These are phyloP conservation scores for Trichoderma koningiopsis DNA, from an alignment of 2,329 filamentous ascomycete genomes.

Conservation along the genomic window DNA sequence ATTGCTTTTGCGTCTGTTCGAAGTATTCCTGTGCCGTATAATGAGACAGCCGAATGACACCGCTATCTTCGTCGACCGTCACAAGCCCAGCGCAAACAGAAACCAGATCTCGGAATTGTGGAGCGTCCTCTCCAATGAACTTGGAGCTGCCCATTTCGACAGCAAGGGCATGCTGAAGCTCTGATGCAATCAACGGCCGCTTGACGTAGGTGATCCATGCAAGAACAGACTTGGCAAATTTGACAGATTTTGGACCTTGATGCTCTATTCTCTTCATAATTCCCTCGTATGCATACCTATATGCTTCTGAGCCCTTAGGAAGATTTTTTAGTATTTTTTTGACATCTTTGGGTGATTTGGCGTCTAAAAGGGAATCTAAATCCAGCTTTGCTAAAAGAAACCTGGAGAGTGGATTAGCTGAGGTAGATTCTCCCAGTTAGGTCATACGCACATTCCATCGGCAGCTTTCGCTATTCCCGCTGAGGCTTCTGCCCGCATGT, in stretches of 20 bases:
- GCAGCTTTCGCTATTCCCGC: neutral
- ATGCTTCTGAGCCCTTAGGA: slow-evolving; percentile 25
- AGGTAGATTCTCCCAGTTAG: no score
- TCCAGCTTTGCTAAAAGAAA: neutral
- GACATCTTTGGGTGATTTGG: neutral
- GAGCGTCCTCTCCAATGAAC: slow-evolving; percentile 35
- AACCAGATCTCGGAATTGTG: slow-evolving; percentile 39
- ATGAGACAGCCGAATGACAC: slow-evolving; percentile 46
- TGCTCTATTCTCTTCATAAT: slow-evolving; percentile 50
- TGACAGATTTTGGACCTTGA: neutral
- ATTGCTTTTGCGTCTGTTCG: slow-evolving; percentile 32
- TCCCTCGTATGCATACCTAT: slow-evolving; percentile 44
- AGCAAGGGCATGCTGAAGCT: slow-evolving; percentile 49
- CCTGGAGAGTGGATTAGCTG: neutral
- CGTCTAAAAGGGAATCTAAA: neutral
- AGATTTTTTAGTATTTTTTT: neutral
- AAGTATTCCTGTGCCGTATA: slow-evolving; percentile 51
- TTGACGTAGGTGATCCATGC: slow-evolving; percentile 46
- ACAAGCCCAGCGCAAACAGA: slow-evolving; percentile 48
- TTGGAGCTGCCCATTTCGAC: slow-evolving; percentile 33
- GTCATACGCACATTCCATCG: neutral
- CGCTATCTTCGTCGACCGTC: slow-evolving; percentile 42
- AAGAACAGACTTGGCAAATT: slow-evolving; percentile 44
- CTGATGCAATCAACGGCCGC: slow-evolving; percentile 37
- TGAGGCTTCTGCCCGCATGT: neutral